Evolutionary conservation across 352 stramenopile genomes (phyloP).

Genomic region (Phytophthora lateralis): DNA sequence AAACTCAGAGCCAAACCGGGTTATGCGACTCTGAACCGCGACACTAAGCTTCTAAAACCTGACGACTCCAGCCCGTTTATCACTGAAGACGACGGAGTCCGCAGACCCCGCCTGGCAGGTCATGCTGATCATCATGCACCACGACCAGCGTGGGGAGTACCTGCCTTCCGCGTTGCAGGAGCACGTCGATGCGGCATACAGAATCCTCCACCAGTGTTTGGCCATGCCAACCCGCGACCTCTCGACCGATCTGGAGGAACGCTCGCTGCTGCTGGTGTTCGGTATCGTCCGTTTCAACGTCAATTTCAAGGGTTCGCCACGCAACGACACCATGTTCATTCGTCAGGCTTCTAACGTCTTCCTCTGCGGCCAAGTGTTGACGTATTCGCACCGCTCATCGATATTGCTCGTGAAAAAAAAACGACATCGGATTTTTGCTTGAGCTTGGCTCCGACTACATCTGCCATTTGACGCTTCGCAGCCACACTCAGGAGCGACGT

Average conservation of each 20-base stretch:
- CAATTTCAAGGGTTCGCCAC: neutral
- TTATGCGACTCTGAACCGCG: slow-evolving; percentile 3
- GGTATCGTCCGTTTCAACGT: slow-evolving; percentile 6
- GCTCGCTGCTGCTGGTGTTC: neutral
- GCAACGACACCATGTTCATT: slow-evolving; percentile 6
- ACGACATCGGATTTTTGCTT: neutral
- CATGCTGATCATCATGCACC: neutral
- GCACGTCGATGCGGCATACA: slow-evolving; percentile 1
- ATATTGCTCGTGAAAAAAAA: too few relatives aligned
- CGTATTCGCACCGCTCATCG: neutral
- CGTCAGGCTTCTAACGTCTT: slow-evolving; percentile 1
- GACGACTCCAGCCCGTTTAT: neutral
- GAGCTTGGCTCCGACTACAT: neutral
- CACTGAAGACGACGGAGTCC: slow-evolving; percentile 1
- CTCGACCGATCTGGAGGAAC: neutral
- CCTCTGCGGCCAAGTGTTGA: slow-evolving; percentile 1
- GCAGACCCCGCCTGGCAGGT: slow-evolving; percentile 3
- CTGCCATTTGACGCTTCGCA: neutral
- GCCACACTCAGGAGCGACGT: neutral
- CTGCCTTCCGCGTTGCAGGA: neutral
- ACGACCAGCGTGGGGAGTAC: slow-evolving; percentile 2
- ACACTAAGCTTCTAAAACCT: neutral
- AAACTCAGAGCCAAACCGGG: slow-evolving; percentile 1
- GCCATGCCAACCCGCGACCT: neutral
- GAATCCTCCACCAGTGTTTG: slow-evolving; percentile 7